Percentiles rank a stretch among this genome's conserved stretches.
These are phyloP conservation scores for Podila clonocystis DNA, from an alignment of 192 early-diverging fungal species.

Conservation along the genomic window DNA sequence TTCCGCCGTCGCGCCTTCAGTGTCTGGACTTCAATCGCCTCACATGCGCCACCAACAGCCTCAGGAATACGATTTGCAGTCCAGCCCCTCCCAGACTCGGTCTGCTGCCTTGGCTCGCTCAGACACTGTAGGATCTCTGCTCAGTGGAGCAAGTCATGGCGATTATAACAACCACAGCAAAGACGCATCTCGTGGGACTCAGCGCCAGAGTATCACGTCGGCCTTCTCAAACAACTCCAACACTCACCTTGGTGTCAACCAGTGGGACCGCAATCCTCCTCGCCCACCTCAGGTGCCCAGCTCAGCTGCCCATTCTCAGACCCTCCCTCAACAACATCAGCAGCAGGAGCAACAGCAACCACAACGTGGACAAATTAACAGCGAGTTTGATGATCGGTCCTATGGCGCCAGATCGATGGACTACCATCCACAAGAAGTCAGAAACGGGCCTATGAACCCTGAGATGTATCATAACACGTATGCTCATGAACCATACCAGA, in stretches of 20 bases:
- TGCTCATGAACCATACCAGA: slow-evolving; percentile 16
- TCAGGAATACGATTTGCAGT: slow-evolving; percentile 16
- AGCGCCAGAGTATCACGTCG: slow-evolving; percentile 39
- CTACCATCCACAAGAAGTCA: slow-evolving; percentile 15
- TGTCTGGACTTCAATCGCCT: slow-evolving; percentile 1
- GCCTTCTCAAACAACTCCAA: slow-evolving; percentile 34
- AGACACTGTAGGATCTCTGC: slow-evolving; percentile 33
- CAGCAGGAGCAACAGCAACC: background rate
- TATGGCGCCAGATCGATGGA: slow-evolving; percentile 11
- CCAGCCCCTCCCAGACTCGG: background rate
- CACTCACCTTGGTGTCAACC: slow-evolving; percentile 4
- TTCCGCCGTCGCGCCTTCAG: background rate
- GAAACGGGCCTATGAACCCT: background rate
- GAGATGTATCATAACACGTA: slow-evolving; percentile 9
- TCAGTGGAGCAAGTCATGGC: slow-evolving; percentile 34
- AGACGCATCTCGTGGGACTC: slow-evolving; percentile 4
- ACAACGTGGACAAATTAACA: background rate
- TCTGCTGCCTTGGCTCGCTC: slow-evolving; percentile 26
- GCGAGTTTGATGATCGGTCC: slow-evolving; percentile 8
- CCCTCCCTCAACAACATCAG: background rate
- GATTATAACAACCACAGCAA: slow-evolving; percentile 6
- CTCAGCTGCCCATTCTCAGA: background rate
- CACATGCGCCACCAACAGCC: slow-evolving; percentile 17
- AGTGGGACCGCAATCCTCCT: slow-evolving; percentile 25
- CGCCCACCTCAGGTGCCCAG: slow-evolving; percentile 31